phyloP scores from a whole-genome alignment of 768 basidiomycete genomes.

The Phallus indusiatus region DNA sequence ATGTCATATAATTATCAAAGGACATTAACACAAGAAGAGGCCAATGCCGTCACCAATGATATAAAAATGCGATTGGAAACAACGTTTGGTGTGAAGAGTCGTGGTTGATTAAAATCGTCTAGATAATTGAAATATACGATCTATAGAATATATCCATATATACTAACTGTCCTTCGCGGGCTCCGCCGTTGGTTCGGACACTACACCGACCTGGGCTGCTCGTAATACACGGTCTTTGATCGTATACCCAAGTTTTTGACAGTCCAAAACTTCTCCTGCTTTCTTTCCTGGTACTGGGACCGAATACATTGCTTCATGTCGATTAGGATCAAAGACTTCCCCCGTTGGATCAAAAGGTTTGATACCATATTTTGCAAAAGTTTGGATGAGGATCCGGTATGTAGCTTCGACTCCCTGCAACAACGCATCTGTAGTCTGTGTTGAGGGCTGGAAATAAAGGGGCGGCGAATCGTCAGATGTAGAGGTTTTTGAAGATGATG shows the following conservation, averaged over 20 bases:
- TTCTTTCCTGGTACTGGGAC: conserved; percentile 84
- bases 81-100: conserved; percentile 78
- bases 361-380: conserved; percentile 85
- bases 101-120: conserved; percentile 33
- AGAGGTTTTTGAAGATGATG: conserved; percentile 30
- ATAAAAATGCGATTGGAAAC: conserved; percentile 48
- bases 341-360: conserved; percentile 88
- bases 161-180: not conserved
- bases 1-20: conserved; percentile 26
- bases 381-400: conserved; percentile 80
- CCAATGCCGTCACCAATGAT: conserved; percentile 65
- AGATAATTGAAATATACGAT: not conserved
- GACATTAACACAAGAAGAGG: conserved; percentile 83
- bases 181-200: conserved; percentile 41
- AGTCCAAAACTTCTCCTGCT: conserved; percentile 84
- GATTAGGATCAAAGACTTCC: conserved; percentile 90
- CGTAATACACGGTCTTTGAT: conserved; percentile 91
- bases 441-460: conserved; percentile 22
- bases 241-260: conserved; percentile 84
- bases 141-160: not conserved
- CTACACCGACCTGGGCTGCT: conserved; percentile 95
- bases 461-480: conserved; percentile 17
- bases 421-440: conserved; percentile 32
- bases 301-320: conserved; percentile 92
- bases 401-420: conserved; percentile 88